Conservation (phyloP, 2,329 filamentous ascomycete genomes). For the Fusarium denticulatum region DNA sequence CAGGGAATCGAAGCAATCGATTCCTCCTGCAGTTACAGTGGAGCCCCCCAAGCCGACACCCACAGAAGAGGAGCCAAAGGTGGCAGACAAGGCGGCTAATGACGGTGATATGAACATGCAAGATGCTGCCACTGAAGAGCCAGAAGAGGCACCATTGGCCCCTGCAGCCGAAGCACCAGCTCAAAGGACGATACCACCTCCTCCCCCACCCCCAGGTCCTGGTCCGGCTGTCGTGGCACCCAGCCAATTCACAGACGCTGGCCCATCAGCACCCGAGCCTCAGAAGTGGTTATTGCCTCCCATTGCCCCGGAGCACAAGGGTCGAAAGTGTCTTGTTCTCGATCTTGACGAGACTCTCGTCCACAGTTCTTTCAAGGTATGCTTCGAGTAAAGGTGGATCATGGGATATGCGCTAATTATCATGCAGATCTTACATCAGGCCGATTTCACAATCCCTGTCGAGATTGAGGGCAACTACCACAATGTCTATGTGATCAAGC, state of each 20-base stretch:
- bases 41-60: conserved; percentile 53
- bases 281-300: conserved; percentile 83
- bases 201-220: conserved; percentile 61
- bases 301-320: conserved; percentile 79
- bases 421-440: conserved; percentile 89
- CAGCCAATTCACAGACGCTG: conserved; percentile 54
- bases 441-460: conserved; percentile 98
- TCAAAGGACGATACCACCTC: conserved; percentile 52
- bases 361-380: conserved; percentile 98
- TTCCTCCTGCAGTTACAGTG: conserved; percentile 51
- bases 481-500: conserved; percentile 99
- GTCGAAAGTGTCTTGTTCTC: conserved; percentile 92
- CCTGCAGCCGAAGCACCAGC: conserved; percentile 51
- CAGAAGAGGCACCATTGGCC: conserved; percentile 55
- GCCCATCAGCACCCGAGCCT: conserved; percentile 53
- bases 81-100: conserved; percentile 52
- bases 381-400: conserved; percentile 7
- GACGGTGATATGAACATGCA: conserved; percentile 75
- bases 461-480: conserved; percentile 99
- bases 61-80: conserved; percentile 39
- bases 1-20: conserved; percentile 59
- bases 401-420: conserved; percentile 33
- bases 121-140: conserved; percentile 65
- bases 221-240: conserved; percentile 53
- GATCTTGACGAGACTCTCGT: conserved; percentile 97